Evolutionary conservation across 2,329 filamentous ascomycete genomes (phyloP), one percentile per base, ranked within the genome.

Genomic region (Sphaerulina vaccinii): DNA sequence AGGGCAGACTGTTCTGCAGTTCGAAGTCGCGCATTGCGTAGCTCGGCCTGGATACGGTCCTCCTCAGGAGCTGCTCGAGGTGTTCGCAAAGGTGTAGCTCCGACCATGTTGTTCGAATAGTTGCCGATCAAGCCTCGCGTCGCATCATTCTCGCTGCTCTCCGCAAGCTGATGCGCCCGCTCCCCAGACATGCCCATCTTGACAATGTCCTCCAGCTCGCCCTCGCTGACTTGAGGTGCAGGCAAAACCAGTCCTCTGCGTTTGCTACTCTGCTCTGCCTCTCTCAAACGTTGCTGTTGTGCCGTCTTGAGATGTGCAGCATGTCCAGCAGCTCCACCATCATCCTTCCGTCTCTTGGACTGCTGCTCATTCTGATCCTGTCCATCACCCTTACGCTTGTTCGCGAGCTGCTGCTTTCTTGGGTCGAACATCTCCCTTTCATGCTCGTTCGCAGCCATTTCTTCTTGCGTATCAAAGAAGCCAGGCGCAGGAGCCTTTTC

Each of bases 171-270:
- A 64, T 85, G 90, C 37, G 93, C 93, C 45, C 86, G 85, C 66
- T 96, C 90, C 32, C 92, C 93, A 54, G 90, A 83, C 81, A 95
- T 88, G 38, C 93, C 92, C 90, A 97, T 95, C 76, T 99, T 99
- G 59, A 99, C 90, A 65, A 99, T 97, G 61, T 96, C 91, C 67
- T 99, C 93, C 53, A 99, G 77, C 72, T 99, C 93, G 37, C 84
- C 81, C 65, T 99, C 93, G 69, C 88, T 86, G 63, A 99, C 90
- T 72, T 99, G 93, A 7, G 93, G 93, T 19, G 88, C 78, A 7
- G 93, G 93, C 21, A 99, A 76, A 39, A 86, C 84, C n/a, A 99
- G 77, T 5, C 86, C 75, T 52, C 90, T 83, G 52, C 93, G 83
- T 73, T 96, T 97, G 76, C 90, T 96, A 74, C 89, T 95, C 71